Evolutionary conservation across 176 grass and related monocot genomes (phyloP), one percentile per base, ranked within the genome.

Genomic region (Stipa capillata): DNA sequence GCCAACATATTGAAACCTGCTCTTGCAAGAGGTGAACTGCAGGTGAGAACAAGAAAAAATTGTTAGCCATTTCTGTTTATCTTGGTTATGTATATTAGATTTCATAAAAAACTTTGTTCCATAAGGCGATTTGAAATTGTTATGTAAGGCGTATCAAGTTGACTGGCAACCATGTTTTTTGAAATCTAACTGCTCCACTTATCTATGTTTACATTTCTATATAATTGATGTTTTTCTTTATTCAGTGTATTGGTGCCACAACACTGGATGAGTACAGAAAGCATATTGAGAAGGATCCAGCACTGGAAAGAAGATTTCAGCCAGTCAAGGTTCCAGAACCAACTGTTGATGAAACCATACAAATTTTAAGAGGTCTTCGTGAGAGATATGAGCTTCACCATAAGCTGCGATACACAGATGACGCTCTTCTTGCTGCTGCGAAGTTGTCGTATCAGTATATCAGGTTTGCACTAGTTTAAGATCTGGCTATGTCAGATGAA

Each of bases 1-100:
- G 96, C 96, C 37, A 99, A 99, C 88, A 99, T 99, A 51, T 85
- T 99, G 81, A 99, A 99, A 77, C 96, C 96, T 82, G 92, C 96
- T 86, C 96, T 99, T 85, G 92, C 92, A 17, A 99, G 96, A 91
- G 96, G 96, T 85, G 96, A 99, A 95, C 76, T 99, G 23, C 96
- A 99, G 92, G 96, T 99, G 89, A 53, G 24, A 43, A 69, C 66
- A 69, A 69, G 24, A 69, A 21, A 69, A 69, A 69, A 40, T 68
- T 67, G 27, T 31, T 18, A 70, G 45, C 27, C 68, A 3, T 71
- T 71, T 71, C 4, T 11, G 2, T 32, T 49, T 49, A 71, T 49
- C 43, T 71, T 71, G 27, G 43, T 71, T 71, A 8, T 71, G 66
- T 69, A 36, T 64, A 64, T 37, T 47, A 69, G 66, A 47, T 69